phyloP scores from a whole-genome alignment of 2,329 filamentous ascomycete species.

The Alternaria tenuissima region DNA sequence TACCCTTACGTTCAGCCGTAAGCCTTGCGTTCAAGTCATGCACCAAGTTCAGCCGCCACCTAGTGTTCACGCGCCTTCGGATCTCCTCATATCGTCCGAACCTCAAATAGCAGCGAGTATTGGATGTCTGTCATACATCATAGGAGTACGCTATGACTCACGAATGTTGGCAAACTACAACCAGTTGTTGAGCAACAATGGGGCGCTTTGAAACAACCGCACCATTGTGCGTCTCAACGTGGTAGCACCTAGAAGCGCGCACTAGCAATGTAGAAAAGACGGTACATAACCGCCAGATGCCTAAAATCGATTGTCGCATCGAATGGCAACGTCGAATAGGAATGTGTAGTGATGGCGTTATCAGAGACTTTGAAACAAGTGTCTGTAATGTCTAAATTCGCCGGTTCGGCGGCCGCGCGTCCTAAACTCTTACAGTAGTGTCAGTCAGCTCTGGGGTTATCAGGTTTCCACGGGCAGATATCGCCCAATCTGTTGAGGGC shows the following conservation, averaged over 20 bases:
- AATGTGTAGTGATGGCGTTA: background rate
- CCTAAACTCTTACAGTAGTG: background rate
- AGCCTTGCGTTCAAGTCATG: background rate
- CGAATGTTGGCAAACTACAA: background rate
- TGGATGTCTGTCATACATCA: background rate
- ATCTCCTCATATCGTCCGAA: conserved; percentile 18
- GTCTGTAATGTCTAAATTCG: background rate
- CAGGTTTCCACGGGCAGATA: background rate
- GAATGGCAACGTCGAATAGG: background rate
- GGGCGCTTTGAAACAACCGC: conserved; percentile 6
- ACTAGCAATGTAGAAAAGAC: background rate
- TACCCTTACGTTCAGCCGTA: background rate
- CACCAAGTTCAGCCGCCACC: background rate
- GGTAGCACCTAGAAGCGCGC: background rate
- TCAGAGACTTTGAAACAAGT: background rate
- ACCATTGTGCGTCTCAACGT: background rate
- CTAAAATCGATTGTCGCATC: background rate
- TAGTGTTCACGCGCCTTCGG: conserved; percentile 10
- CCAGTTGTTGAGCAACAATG: background rate
- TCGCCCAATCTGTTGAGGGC: background rate
- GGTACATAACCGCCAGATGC: background rate
- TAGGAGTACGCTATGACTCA: background rate
- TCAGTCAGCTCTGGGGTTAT: background rate
- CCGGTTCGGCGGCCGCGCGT: background rate
- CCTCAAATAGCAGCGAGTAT: background rate